Evolutionary conservation across 495 filamentous ascomycete species (phyloP), one percentile per base, ranked within the genome.

Genomic region (Extremus antarcticus): DNA sequence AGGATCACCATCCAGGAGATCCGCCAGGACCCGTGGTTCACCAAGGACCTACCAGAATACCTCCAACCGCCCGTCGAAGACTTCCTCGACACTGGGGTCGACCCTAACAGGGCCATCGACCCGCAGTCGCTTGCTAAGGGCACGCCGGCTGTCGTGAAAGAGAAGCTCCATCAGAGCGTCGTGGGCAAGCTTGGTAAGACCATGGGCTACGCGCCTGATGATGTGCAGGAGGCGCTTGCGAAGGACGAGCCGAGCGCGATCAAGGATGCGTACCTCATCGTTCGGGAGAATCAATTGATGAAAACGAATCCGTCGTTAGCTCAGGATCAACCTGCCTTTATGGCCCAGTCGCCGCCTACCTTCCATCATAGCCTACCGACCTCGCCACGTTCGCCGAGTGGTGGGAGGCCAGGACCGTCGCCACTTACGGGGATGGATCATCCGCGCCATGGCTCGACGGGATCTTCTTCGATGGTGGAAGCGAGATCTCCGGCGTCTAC

Each of bases 181-280:
- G 87, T 94, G 4, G 87, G 88, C 38, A 97, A 98, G 74, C 81
- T 98, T 43, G 89, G 90, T 58, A 89, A 90, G 72, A 95, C 87
- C 21, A 96, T 98, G 91, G 92, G 92, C 51, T 98, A 98, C 68
- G 88, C 82, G 21, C 88, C 87, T 65, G 85, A 90, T 35, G 92
- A 98, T 72, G 92, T 98, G 38, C 85, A 94, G 67, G 91, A 96
- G 65, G 91, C 92, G 32, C 73, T 98, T 50, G 82, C 84, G 57
- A 87, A 87, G 52, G 82, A 94, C 47, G 92, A 98, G 65, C 91
- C 92, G 38, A 95, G 88, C 56, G 90, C 94, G 15, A 95, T 98
- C 72, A 98, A 98, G 68, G 92, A 98, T 75, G 92, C 92, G 15
- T 98, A 97, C 69, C 82, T 94, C 70, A 97, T 98, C 63, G 88